phyloP scores from a whole-genome alignment of 1,284 basidiomycete species.

The Cryptococcus sp. region DNA sequence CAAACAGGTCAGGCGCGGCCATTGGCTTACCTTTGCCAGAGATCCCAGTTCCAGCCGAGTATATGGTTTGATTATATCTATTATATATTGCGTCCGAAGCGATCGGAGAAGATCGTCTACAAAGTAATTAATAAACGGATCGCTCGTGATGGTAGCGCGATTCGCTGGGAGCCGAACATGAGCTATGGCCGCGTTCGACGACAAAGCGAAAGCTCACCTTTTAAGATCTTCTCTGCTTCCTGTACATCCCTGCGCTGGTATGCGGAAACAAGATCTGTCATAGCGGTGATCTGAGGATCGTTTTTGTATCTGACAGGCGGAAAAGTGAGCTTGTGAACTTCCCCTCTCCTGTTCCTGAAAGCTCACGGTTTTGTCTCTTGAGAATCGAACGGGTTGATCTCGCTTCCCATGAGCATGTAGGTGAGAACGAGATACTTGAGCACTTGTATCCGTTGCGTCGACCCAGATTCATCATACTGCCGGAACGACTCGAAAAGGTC shows the following conservation, averaged over 20 bases:
- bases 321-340: background rate
- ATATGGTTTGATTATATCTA: slow-evolving; percentile 97
- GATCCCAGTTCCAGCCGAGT: slow-evolving; percentile 87
- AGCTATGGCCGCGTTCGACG: background rate
- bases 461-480: slow-evolving; percentile 98
- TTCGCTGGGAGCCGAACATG: slow-evolving; percentile 64
- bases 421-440: slow-evolving; percentile 97
- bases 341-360: background rate
- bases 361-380: slow-evolving; percentile 96
- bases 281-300: slow-evolving; percentile 93
- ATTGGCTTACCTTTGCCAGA: slow-evolving; percentile 70
- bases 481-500: slow-evolving; percentile 99
- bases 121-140: slow-evolving; percentile 87
- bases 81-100: slow-evolving; percentile 91
- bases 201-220: slow-evolving; percentile 58
- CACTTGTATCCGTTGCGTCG: slow-evolving; percentile 93
- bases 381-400: slow-evolving; percentile 98
- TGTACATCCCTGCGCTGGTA: slow-evolving; percentile 96
- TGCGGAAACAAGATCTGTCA: slow-evolving; percentile 95
- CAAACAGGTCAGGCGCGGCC: background rate
- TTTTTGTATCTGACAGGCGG: slow-evolving; percentile 75
- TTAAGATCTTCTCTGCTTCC: slow-evolving; percentile 89
- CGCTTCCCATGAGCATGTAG: slow-evolving; percentile 97
- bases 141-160: slow-evolving; percentile 89
- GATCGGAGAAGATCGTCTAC: slow-evolving; percentile 93